phyloP scores from a whole-genome alignment of 371 early-diverging fungal genomes.

The Haplosporangium sp. region DNA sequence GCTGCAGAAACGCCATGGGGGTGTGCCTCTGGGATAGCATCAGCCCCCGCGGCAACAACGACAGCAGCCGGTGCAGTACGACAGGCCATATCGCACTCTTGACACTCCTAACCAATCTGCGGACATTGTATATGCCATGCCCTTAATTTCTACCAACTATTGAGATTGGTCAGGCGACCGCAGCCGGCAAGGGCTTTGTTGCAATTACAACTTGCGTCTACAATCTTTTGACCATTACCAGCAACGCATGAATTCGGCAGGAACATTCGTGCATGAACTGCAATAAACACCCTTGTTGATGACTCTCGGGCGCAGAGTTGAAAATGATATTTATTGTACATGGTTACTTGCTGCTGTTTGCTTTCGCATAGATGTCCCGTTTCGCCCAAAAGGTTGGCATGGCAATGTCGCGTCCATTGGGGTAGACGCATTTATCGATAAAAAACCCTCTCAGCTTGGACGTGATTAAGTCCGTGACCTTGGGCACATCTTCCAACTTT shows the following conservation, averaged over 20 bases:
- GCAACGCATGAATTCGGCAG: too few species aligned
- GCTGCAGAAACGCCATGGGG: conserved; percentile 8
- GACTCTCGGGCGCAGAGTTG: too few species aligned
- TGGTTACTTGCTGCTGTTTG: conserved; percentile 22
- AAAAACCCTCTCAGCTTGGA: conserved; percentile 78
- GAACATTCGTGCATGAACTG: background rate
- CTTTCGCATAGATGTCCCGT: conserved; percentile 55
- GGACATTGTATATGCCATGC: background rate
- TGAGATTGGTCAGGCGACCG: too few species aligned
- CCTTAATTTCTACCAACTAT: background rate
- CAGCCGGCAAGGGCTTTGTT: too few species aligned
- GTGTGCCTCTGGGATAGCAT: background rate
- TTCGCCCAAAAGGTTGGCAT: conserved; percentile 57
- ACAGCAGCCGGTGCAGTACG: background rate
- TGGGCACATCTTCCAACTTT: conserved; percentile 94
- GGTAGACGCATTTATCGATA: conserved; percentile 71
- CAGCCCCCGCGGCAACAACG: background rate
- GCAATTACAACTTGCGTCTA: too few species aligned
- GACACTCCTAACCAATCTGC: background rate
- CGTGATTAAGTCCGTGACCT: conserved; percentile 86
- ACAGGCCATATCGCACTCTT: background rate
- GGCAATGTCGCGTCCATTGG: conserved; percentile 58
- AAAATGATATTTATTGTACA: conserved; percentile 5
- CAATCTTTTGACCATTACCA: too few species aligned
- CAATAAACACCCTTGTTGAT: conserved; percentile 8